phyloP scores from a whole-genome alignment of 139 green algal species.

The Chlamydomonas urium region DNA sequence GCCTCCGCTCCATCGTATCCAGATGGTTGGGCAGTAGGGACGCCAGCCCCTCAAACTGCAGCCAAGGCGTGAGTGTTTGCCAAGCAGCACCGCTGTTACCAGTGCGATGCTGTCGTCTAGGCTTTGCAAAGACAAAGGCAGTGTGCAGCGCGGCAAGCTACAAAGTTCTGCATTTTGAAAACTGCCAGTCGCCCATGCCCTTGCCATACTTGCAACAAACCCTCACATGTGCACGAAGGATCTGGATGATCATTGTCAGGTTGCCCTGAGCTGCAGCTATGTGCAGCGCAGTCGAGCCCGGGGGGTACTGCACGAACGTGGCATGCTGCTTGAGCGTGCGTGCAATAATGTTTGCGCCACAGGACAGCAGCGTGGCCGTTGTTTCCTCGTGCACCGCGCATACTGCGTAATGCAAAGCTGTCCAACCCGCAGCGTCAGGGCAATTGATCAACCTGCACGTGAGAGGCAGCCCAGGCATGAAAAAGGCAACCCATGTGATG shows the following conservation, averaged over 20 bases:
- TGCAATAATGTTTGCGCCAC: conserved; percentile 29
- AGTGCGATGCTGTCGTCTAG: too few species aligned
- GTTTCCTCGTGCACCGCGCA: background rate
- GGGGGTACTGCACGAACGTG: background rate
- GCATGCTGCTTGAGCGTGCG: background rate
- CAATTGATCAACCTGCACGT: conserved; percentile 1
- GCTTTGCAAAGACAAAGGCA: too few species aligned
- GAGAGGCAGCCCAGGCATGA: too few species aligned
- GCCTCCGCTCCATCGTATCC: conserved; percentile 19
- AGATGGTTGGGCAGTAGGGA: conserved; percentile 28
- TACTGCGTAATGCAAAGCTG: conserved; percentile 26
- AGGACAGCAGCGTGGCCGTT: conserved; percentile 16
- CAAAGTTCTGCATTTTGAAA: too few species aligned
- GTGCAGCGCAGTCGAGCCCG: conserved; percentile 30
- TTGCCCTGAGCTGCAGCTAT: conserved; percentile 22
- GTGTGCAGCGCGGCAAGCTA: too few species aligned
- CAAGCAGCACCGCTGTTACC: too few species aligned
- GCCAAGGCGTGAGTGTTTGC: background rate
- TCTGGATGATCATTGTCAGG: conserved; percentile 19
- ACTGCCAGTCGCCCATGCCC: too few species aligned
- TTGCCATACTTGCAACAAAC: background rate
- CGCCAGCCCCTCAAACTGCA: conserved; percentile 24
- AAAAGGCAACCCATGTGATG: background rate
- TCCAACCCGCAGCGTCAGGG: conserved; percentile 19
- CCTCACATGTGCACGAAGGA: conserved; percentile 33